A percentile compares a stretch with the other conserved stretches of the same genome.
Conservation (phyloP, 2,329 filamentous ascomycete species). For the Calycina herbarum region DNA sequence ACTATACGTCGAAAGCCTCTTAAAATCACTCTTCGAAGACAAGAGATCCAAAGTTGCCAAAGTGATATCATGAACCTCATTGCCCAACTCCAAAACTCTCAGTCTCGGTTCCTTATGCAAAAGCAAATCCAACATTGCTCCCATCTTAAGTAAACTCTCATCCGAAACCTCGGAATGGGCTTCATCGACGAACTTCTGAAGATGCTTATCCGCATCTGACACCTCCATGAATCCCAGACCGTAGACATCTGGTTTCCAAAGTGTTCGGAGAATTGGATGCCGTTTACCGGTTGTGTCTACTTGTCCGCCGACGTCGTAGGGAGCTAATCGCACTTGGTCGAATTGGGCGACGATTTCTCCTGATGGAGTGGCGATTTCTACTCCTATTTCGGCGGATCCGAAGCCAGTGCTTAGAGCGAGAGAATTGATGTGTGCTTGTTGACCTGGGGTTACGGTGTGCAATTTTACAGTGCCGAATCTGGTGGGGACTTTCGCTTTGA, state of each 20-base stretch:
- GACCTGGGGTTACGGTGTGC: not conserved
- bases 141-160: slow-evolving; percentile 9
- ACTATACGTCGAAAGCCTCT: not conserved
- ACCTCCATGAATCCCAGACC: not conserved
- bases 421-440: not conserved
- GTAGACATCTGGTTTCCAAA: not conserved
- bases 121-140: slow-evolving; percentile 11
- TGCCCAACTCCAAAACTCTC: slow-evolving; percentile 31
- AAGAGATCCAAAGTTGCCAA: slow-evolving; percentile 8
- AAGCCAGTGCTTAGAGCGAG: not conserved
- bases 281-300: not conserved
- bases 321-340: not conserved
- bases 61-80: slow-evolving; percentile 26
- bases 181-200: not conserved
- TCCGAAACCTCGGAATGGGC: not conserved
- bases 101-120: slow-evolving; percentile 27
- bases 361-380: not conserved
- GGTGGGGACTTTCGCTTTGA: slow-evolving; percentile 19
- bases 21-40: not conserved
- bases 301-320: not conserved
- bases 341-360: not conserved
- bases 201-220: not conserved
- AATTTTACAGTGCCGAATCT: slow-evolving; percentile 1
- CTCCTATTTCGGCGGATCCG: not conserved
- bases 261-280: not conserved